phyloP scores from a whole-genome alignment of 176 grass and related monocot species.

The Guadua angustifolia region DNA sequence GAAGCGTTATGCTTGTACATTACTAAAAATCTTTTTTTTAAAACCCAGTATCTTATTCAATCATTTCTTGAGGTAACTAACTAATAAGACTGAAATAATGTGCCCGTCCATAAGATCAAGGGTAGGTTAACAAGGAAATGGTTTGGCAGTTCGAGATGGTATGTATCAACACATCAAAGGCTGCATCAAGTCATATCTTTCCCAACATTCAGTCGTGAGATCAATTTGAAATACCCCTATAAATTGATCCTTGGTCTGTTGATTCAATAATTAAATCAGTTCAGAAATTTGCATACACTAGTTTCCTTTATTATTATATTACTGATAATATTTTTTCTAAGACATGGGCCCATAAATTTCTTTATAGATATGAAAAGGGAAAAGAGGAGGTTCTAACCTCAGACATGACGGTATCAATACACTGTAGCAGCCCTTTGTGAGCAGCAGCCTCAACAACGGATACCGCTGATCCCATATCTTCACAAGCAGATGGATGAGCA shows the following conservation, averaged over 20 bases:
- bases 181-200: conserved; percentile 11
- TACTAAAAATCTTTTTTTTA: conserved; percentile 26
- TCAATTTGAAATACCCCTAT: conserved; percentile 17
- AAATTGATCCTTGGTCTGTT: neutral
- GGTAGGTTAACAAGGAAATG: neutral
- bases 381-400: conserved; percentile 61
- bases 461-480: conserved; percentile 97
- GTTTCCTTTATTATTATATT: neutral
- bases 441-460: conserved; percentile 91
- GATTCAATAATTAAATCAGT: conserved; percentile 1
- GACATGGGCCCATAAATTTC: neutral
- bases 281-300: neutral
- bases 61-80: conserved; percentile 5
- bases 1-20: conserved; percentile 31
- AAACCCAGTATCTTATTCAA: conserved; percentile 7
- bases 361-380: conserved; percentile 6
- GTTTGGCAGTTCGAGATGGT: conserved; percentile 3
- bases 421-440: conserved; percentile 92
- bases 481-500: conserved; percentile 80
- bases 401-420: conserved; percentile 97
- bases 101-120: neutral
- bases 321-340: neutral
- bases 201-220: neutral
- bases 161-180: neutral
- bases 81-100: conserved; percentile 23